Percentiles rank a stretch among this genome's conserved stretches.
Evolutionary conservation across 257 asterid genomes (phyloP).

Genomic region (Capsicum rhomboideum): DNA sequence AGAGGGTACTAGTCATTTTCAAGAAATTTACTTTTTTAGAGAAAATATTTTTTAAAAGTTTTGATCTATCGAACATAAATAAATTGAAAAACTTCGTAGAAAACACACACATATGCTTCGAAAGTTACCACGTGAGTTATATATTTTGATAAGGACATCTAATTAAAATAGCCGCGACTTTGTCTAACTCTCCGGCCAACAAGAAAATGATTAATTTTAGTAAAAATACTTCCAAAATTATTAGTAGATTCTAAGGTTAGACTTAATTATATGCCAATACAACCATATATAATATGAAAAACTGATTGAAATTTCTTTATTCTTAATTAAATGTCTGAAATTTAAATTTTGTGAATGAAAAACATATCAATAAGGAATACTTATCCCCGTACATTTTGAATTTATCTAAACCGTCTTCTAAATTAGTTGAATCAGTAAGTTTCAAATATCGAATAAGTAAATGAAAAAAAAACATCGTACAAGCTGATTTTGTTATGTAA

Average conservation of each 20-base stretch:
- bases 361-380: not conserved
- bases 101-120: not conserved
- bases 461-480: not conserved
- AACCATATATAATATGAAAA: not conserved
- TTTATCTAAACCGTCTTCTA: not conserved
- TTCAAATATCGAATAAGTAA: not conserved
- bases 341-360: not conserved
- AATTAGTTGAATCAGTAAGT: not conserved
- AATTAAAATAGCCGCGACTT: not conserved
- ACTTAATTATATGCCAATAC: not conserved
- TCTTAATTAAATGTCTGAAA: not conserved
- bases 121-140: not conserved
- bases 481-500: not conserved
- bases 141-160: not conserved
- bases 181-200: not conserved
- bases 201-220: not conserved
- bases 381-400: not conserved
- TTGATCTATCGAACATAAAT: not conserved
- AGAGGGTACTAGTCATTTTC: no score
- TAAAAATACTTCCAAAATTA: not conserved
- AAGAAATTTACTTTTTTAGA: no score
- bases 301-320: not conserved
- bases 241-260: not conserved
- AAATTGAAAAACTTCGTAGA: no score
- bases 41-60: no score